A percentile compares a stretch with the other conserved stretches of the same genome.
These are phyloP conservation scores for Talaromyces islandicus DNA, from an alignment of 2,329 filamentous ascomycete genomes.

Conservation along the genomic window DNA sequence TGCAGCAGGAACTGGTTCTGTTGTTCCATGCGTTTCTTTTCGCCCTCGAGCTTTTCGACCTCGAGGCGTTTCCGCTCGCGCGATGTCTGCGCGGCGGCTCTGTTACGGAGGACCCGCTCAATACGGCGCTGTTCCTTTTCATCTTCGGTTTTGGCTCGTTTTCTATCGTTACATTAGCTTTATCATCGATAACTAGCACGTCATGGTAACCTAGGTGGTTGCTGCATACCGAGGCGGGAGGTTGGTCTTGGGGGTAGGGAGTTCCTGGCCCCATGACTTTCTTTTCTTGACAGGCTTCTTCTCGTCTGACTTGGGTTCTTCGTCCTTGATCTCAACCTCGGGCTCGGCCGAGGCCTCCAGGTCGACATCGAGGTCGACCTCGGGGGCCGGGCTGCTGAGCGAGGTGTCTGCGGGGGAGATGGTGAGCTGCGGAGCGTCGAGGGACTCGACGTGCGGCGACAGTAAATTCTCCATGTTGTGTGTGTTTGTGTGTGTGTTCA, in stretches of 20 bases:
- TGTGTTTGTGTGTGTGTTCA: neutral
- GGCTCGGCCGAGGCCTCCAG: neutral
- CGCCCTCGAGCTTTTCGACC: constrained; percentile 72
- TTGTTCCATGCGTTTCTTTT: constrained; percentile 60
- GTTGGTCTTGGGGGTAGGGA: constrained; percentile 94
- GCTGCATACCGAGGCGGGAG: constrained; percentile 58
- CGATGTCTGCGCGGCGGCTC: constrained; percentile 92
- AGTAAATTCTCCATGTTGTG: constrained; percentile 8
- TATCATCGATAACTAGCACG: too few relatives aligned
- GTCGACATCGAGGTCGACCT: neutral
- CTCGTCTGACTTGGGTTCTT: constrained; percentile 36
- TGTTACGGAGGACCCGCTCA: constrained; percentile 93
- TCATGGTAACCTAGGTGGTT: too few relatives aligned
- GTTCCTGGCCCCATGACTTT: constrained; percentile 97
- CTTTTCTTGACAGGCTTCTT: constrained; percentile 85
- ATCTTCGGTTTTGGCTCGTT: constrained; percentile 97
- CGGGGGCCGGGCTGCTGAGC: constrained; percentile 21
- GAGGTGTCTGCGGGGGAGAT: constrained; percentile 38
- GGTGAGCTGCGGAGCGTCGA: constrained; percentile 32
- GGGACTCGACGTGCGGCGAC: constrained; percentile 18
- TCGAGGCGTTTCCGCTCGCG: constrained; percentile 86
- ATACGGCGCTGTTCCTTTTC: constrained; percentile 98
- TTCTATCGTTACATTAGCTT: too few relatives aligned
- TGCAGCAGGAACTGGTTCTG: constrained; percentile 66
- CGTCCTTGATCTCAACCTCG: constrained; percentile 11